Evolutionary conservation across 306 rosid genomes (phyloP), one percentile per base, ranked within the genome.

Genomic region (Cyamopsis tetragonoloba): DNA sequence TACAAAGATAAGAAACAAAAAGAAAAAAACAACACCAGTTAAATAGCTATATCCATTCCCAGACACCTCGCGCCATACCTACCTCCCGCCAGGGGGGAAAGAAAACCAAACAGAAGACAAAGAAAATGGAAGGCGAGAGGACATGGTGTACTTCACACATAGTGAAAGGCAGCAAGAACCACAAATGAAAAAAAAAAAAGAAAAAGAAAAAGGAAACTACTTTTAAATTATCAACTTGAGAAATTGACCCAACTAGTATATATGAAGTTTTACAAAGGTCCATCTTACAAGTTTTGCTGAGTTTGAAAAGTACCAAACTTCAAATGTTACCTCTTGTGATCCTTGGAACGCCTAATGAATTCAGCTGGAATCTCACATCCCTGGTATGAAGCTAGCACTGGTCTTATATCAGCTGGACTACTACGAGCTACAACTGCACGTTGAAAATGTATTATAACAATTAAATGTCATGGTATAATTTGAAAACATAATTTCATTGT

Each of bases 361-460:
- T 93, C 99, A 49, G 76, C 27, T 14, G 99, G 99, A 72, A 93
- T 86, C 17, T 93, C 97, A 32, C 79, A 70, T 49, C 96, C 97
- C 71, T 86, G 87, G 63, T 90, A 93, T 9, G 99, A 90, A 32
- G 79, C 81, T 39, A 93, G 84, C 47, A 93, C 99, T 66, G 80
- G 89, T 66, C 99, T 83, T 71, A 90, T 83, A 82, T 93, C 99
- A 68, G 92, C 68, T 59, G 99, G 99, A 73, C 86, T 79, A 55
- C 79, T 93, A 17, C 96, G 90, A 32, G 95, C 99, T 56, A 93
- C 96, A 85, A 88, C 99, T 93, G 89, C 79, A 72, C 28, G 68
- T 6, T 60, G 42, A 79, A 55, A 34, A 61, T 5, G n/a, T 28
- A 83, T 50, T 57, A 48, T 17, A n/a, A n/a, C n/a, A n/a, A n/a